phyloP scores from a whole-genome alignment of 441 rosid genomes.

The Daphne laureola region DNA sequence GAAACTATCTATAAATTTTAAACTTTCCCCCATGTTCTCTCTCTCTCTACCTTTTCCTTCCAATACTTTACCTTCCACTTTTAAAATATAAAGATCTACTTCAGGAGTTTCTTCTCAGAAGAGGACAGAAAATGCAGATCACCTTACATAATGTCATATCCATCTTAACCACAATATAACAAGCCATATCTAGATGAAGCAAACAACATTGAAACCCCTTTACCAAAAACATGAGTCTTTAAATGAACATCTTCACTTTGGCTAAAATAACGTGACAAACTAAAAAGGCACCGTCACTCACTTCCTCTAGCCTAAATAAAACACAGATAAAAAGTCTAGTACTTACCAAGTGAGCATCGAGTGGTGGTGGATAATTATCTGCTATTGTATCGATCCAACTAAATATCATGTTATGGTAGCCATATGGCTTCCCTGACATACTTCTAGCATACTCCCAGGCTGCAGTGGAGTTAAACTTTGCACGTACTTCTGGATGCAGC shows the following conservation, averaged over 20 bases:
- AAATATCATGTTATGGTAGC: slow-evolving; percentile 97
- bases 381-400: slow-evolving; percentile 94
- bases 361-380: slow-evolving; percentile 95
- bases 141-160: too few species aligned
- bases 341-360: slow-evolving; percentile 96
- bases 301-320: not conserved
- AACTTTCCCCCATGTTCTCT: too few species aligned
- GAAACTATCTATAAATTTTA: too few species aligned
- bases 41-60: too few species aligned
- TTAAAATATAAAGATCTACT: too few species aligned
- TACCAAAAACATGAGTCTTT: not conserved
- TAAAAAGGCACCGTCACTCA: not conserved
- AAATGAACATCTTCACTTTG: not conserved
- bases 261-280: not conserved
- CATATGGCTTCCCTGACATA: slow-evolving; percentile 95
- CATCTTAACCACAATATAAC: slow-evolving; percentile 1
- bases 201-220: not conserved
- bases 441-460: slow-evolving; percentile 93
- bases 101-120: too few species aligned
- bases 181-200: slow-evolving; percentile 2
- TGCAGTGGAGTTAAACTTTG: slow-evolving; percentile 67
- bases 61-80: too few species aligned
- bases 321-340: not conserved
- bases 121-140: too few species aligned
- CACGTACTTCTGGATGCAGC: slow-evolving; percentile 67